Base-by-base conservation (phyloP, 2,329 filamentous ascomycete species). In the Fusarium cyanostomum region DNA sequence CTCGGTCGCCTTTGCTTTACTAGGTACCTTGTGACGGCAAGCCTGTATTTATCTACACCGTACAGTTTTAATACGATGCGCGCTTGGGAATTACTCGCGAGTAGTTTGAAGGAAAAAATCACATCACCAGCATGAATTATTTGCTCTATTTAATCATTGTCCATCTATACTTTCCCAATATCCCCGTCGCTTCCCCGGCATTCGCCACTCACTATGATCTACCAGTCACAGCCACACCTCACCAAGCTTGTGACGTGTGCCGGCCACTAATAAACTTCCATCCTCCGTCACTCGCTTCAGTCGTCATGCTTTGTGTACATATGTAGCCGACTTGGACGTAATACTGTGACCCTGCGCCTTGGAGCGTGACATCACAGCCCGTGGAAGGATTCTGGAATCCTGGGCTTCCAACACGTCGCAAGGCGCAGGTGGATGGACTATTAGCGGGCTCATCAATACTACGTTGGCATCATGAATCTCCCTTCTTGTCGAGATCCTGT, bases 191-290 rank as follows among this genome's bases (percentile, higher is more conserved):
- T 57, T 5, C 13, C 8, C n/a, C 16, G 27, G 31, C 16, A 8
- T 21, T 34, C 41, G 50, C 30, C 50, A 49, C 54, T 41, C 11
- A n/a, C 34, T 30, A 35, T 16, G 34, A 42, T 44, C 30, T 21
- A 33, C 35, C 7, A 13, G 15, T 6, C 38, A 59, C 55, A 41
- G 43, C 31, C 52, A 38, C 34, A 35, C 21, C 4, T 27, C 34
- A 26, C n/a, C 43, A 63, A 41, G 48, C 44, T 43, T 15, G 24
- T 48, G 60, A 60, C 35, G 41, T 50, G 10, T 30, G 41, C 43
- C 55, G 31, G 50, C 52, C 16, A 27, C 30, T 45, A 8, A 43
- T 12, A 35, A n/a, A n/a, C n/a, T n/a, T 33, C 24, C 44, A 61
- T 37, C 49, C 28, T 12, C 10, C 10, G 15, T 30, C 26, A 31